Base-by-base conservation (phyloP, 2,329 filamentous ascomycete species). In the Verticillium albo-atrum region DNA sequence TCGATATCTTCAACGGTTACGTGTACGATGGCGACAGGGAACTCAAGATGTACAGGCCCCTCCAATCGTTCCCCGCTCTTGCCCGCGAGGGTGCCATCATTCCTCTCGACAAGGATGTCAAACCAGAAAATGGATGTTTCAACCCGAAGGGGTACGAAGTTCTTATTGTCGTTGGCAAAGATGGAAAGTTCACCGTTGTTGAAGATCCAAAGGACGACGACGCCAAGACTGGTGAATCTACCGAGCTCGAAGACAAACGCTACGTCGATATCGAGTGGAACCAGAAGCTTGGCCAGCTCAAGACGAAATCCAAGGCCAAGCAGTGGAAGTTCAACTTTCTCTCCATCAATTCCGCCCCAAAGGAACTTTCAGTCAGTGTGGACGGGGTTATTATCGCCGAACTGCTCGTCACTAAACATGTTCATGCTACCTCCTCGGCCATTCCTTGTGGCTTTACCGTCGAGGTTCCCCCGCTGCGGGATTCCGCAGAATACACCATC, bases 1-100 rank as follows among this genome's bases (percentile, higher is more conserved):
- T 86, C 1, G 86, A 88, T 68, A 78, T 87, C 55, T 83, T 87
- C 68, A 82, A 78, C 0, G 83, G 82, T 3, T 70, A 77, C 0
- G 75, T 85, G 2, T 88, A 88, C 66, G 80, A 85, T 60, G 83
- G 83, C 2, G 76, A 81, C 60, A 76, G 84, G 3, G 74, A 79
- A 58, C 65, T 88, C 15, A 75, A 70, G 54, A 68, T 88, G 57
- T 79, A 82, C 63, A 77, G 86, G 10, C 68, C 72, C 0, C 71
- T 88, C 0, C 65, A 77, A 20, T 68, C 75, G 26, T 75, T 79
- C 32, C 86, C 86, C 0, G 80, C 87, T 0, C 72, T 88, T 15
- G 78, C 82, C 2, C 70, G 70, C 0, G 79, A 86, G 66, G 86
- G 86, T 0, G 74, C 83, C 14, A 86, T 88, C 58, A 72, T 88